Base-by-base conservation (phyloP, 2,329 filamentous ascomycete species). In the Elsinoe australis region DNA sequence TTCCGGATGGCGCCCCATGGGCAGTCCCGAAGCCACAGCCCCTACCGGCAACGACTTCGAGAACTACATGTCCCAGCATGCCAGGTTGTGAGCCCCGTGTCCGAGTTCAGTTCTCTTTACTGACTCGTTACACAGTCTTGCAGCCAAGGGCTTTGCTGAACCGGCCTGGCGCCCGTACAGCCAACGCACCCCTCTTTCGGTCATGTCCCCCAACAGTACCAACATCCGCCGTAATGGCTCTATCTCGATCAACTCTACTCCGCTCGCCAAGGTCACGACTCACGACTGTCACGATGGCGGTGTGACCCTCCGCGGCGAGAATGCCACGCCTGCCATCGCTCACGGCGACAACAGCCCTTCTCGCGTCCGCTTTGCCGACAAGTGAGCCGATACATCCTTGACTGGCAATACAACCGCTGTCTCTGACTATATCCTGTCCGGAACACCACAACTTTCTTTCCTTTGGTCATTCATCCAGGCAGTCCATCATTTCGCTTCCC, bases 41-140 rank as follows among this genome's bases (percentile, higher is more conserved):
- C 53, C 54, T 41, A 46, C 52, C 46, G 47, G 50, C 49, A 64
- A 64, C 51, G 64, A 66, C 52, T 65, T 66, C 47, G 62, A 65
- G 51, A 58, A 61, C 49, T 65, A 62, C 52, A 56, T 66, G 42
- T 58, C 58, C 47, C 59, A 57, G 36, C 53, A 54, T 10, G 50
- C 61, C 29, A 52, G 53, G 53, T 52, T 38, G 39, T 49, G 38
- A 8, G 12, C 3, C 29, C 21, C n/a, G 9, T 35, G 3, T 24
- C 8, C 19, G 18, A 22, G 17, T 24, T 7, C 18, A 14, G 5
- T 8, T 18, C 41, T 29, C 17, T n/a, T 35, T n/a, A 32, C 38
- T 44, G 4, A 44, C n/a, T 10, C 24, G 8, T 2, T 15, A 7
- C 10, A 28, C 32, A 52, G 55, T 33, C 58, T 62, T 17, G 60